phyloP scores from a whole-genome alignment of 2,329 filamentous ascomycete genomes.

The Fusarium sp. region DNA sequence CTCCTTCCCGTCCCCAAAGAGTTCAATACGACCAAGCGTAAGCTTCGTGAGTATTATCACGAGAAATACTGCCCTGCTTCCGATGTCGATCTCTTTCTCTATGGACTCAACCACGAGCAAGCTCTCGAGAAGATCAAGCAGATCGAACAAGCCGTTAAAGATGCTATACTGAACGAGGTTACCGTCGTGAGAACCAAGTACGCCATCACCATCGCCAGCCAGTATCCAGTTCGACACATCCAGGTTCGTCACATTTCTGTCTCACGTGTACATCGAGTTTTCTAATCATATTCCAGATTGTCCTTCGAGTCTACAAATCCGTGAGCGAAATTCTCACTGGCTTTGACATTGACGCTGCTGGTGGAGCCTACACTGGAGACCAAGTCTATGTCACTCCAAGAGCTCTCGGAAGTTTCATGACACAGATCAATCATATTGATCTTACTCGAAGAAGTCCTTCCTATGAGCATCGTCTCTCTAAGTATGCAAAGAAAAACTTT shows the following conservation, averaged over 20 bases:
- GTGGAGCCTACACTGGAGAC: constrained; percentile 82
- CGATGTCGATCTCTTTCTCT: constrained; percentile 88
- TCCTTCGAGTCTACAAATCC: constrained; percentile 86
- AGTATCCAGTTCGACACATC: constrained; percentile 86
- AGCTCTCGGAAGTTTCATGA: constrained; percentile 82
- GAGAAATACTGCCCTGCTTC: constrained; percentile 84
- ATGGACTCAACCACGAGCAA: constrained; percentile 81
- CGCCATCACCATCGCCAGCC: constrained; percentile 85
- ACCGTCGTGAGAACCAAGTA: constrained; percentile 89
- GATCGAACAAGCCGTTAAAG: constrained; percentile 80
- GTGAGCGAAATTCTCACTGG: constrained; percentile 87
- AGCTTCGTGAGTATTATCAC: constrained; percentile 81
- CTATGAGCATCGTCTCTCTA: constrained; percentile 88
- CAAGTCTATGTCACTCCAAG: constrained; percentile 85
- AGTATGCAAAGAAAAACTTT: constrained; percentile 87
- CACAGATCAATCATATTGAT: constrained; percentile 85
- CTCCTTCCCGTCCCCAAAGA: constrained; percentile 77
- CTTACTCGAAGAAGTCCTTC: constrained; percentile 83
- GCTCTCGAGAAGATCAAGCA: constrained; percentile 86
- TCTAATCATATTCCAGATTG: constrained; percentile 67
- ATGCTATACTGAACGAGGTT: constrained; percentile 84
- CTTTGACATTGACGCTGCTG: constrained; percentile 89
- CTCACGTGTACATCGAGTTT: background rate
- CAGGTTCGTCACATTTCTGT: constrained; percentile 58
- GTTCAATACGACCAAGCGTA: constrained; percentile 72